These are phyloP conservation scores for Populus pruinosa DNA, from an alignment of 345 rosid genomes.

Conservation along the genomic window DNA sequence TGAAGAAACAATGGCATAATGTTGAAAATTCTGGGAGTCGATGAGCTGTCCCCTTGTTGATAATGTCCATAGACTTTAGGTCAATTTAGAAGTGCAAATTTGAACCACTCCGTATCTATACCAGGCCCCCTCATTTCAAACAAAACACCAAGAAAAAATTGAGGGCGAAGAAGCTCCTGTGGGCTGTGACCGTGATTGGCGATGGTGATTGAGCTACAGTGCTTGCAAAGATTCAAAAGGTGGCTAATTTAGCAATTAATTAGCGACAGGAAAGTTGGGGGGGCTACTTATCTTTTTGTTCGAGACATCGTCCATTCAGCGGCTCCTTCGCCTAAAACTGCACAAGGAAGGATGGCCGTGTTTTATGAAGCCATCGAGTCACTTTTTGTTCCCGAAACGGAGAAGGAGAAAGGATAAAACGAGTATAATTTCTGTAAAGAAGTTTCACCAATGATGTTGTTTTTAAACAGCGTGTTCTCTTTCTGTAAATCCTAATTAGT, in stretches of 20 bases:
- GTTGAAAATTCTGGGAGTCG: neutral
- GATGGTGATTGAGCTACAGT: neutral
- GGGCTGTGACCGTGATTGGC: conserved; percentile 8
- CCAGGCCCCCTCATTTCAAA: neutral
- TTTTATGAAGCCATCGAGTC: too few species aligned
- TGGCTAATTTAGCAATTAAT: neutral
- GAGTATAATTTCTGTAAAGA: neutral
- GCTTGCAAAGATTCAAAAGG: neutral
- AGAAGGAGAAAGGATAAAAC: too few species aligned
- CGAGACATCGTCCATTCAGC: neutral
- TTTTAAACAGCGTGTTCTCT: neutral
- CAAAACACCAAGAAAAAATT: neutral
- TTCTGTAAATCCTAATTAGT: too few species aligned
- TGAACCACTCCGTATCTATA: neutral
- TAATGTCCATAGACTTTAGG: neutral
- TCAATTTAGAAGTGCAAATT: neutral
- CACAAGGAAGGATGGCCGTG: too few species aligned
- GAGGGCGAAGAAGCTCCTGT: neutral
- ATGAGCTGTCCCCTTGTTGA: neutral
- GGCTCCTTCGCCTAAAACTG: neutral
- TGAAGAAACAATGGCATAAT: neutral
- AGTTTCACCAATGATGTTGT: neutral
- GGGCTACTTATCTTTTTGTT: neutral
- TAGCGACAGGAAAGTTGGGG: too few species aligned
- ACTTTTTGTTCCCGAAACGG: too few species aligned